These are phyloP conservation scores for Coffea canephora DNA, from an alignment of 257 asterid genomes.

Conservation along the genomic window DNA sequence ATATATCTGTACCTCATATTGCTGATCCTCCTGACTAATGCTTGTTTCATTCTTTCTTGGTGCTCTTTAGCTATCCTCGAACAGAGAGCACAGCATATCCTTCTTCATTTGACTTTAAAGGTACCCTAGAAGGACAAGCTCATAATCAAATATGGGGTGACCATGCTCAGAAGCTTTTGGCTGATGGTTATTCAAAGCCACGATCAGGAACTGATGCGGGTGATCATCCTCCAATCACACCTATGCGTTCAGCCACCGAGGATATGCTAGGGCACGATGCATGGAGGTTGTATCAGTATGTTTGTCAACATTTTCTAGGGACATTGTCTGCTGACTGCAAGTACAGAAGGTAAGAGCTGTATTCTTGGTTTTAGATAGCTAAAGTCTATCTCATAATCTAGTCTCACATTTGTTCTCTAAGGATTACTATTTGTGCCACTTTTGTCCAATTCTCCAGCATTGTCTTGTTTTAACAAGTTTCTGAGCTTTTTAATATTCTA, in stretches of 20 bases:
- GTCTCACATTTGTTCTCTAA: neutral
- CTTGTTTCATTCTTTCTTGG: slow-evolving; percentile 19
- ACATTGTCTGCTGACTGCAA: slow-evolving; percentile 83
- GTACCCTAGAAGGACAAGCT: slow-evolving; percentile 62
- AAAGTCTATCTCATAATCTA: neutral
- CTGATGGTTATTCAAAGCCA: slow-evolving; percentile 64
- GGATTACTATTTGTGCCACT: neutral
- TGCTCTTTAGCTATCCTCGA: slow-evolving; percentile 71
- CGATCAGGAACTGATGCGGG: slow-evolving; percentile 84
- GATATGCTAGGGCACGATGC: slow-evolving; percentile 74
- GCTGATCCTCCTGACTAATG: slow-evolving; percentile 1
- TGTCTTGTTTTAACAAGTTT: too few relatives aligned
- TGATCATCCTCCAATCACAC: slow-evolving; percentile 97
- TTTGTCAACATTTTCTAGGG: slow-evolving; percentile 89
- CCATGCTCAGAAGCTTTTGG: slow-evolving; percentile 56
- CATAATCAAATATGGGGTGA: slow-evolving; percentile 60
- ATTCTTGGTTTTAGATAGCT: neutral
- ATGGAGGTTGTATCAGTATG: slow-evolving; percentile 79
- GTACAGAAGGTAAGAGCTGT: slow-evolving; percentile 54
- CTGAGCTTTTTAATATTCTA: neutral
- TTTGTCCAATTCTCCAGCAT: neutral
- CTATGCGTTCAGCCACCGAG: slow-evolving; percentile 80
- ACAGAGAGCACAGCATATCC: slow-evolving; percentile 96
- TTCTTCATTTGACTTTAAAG: slow-evolving; percentile 79
- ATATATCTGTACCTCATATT: neutral